These are phyloP conservation scores for Begonia loranthoides DNA, from an alignment of 306 rosid genomes.

Conservation along the genomic window DNA sequence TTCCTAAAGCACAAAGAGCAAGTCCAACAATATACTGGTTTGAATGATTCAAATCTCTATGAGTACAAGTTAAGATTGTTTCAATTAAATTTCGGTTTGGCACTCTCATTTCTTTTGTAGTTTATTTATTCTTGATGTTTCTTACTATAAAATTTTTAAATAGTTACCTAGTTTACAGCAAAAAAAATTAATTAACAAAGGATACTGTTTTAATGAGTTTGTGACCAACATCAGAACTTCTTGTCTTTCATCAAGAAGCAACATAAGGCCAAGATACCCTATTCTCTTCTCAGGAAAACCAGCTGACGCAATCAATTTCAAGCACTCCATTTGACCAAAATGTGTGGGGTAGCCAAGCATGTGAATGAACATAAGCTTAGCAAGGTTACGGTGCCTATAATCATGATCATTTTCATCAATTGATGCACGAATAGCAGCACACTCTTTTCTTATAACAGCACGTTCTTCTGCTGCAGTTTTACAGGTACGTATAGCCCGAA, in stretches of 20 bases:
- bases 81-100: slow-evolving; percentile 5
- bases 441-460: slow-evolving; percentile 89
- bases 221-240: slow-evolving; percentile 99
- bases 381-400: slow-evolving; percentile 86
- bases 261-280: slow-evolving; percentile 98
- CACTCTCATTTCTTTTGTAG: slow-evolving; percentile 10
- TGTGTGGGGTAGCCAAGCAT: slow-evolving; percentile 99
- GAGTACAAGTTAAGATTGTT: slow-evolving; percentile 45
- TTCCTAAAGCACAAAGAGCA: slow-evolving; percentile 98
- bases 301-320: slow-evolving; percentile 83
- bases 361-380: slow-evolving; percentile 98
- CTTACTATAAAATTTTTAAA: background rate
- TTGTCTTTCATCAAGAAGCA: slow-evolving; percentile 99
- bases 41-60: slow-evolving; percentile 88
- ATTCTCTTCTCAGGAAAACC: slow-evolving; percentile 99
- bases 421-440: slow-evolving; percentile 93
- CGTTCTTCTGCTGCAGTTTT: slow-evolving; percentile 99
- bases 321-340: slow-evolving; percentile 99
- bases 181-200: slow-evolving; percentile 19
- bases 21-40: slow-evolving; percentile 99
- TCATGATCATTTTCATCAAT: slow-evolving; percentile 82
- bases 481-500: slow-evolving; percentile 93
- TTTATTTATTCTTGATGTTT: no score
- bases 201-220: slow-evolving; percentile 97
- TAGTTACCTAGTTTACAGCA: background rate